Evolutionary conservation across 176 grass and related monocot genomes (phyloP).

Genomic region (Lolium multiflorum): DNA sequence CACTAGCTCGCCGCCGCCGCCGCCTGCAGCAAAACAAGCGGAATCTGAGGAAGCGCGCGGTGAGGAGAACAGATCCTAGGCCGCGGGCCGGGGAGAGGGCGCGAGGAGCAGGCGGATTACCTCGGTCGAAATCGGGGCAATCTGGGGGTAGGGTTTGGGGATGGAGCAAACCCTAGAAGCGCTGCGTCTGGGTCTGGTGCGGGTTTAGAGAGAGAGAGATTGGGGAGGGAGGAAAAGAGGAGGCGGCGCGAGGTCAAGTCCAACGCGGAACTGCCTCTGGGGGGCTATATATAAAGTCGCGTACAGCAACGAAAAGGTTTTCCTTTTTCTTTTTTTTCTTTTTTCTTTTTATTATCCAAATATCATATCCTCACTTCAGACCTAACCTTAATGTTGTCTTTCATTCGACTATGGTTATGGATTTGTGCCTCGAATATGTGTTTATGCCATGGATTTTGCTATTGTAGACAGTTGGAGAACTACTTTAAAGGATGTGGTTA

Average conservation of each 20-base stretch:
- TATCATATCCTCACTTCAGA: too few relatives aligned
- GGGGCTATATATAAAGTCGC: conserved; percentile 14
- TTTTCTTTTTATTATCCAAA: neutral
- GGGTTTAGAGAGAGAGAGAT: conserved; percentile 33
- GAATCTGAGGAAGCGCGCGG: conserved; percentile 29
- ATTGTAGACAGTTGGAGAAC: too few relatives aligned
- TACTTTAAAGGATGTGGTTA: too few relatives aligned
- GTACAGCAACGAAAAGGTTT: neutral
- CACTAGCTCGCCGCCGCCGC: neutral
- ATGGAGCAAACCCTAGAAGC: conserved; percentile 53
- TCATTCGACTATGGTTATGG: too few relatives aligned
- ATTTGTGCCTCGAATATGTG: too few relatives aligned
- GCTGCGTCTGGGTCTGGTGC: conserved; percentile 43
- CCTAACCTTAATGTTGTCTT: too few relatives aligned
- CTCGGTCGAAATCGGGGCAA: conserved; percentile 37
- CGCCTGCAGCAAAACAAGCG: conserved; percentile 21
- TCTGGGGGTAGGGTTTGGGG: conserved; percentile 19
- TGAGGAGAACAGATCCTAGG: conserved; percentile 30
- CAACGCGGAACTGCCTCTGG: neutral
- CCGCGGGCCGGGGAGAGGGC: neutral
- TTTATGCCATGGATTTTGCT: too few relatives aligned
- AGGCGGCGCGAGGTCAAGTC: conserved; percentile 44
- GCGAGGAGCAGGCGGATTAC: conserved; percentile 7
- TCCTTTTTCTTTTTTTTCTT: neutral
- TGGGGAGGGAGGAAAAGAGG: neutral